Base-by-base conservation (phyloP, 495 filamentous ascomycete genomes). In the Beverwykella pulmonaria region DNA sequence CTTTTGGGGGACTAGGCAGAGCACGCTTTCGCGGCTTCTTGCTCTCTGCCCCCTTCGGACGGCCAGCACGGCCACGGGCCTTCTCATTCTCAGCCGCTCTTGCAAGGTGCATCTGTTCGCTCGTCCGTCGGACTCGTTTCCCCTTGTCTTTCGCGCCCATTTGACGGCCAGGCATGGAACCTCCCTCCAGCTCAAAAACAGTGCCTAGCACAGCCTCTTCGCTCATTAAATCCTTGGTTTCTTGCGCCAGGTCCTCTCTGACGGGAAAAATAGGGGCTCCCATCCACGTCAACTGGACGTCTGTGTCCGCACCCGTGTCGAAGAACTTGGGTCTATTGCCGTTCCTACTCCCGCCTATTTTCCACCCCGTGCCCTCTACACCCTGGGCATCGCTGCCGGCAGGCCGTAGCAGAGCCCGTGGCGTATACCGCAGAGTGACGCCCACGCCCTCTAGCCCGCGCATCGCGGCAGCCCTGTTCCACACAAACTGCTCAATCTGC, bases 371-470 rank as follows among this genome's bases (percentile, higher is more conserved):
- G 15, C 52, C 69, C 48, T 64, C 64, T 36, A 34, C 63, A 12
- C 44, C 62, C 34, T 63, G 52, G 17, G 52, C 49, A 36, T 39
- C 54, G 4, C 57, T 59, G 20, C 41, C 41, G 0, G 17, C n/a
- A 30, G 39, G 44, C 14, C 17, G 22, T 23, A 63, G 22, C 30
- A 65, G 10, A 17, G 69, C 68, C 0, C 67, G 69, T 34, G 29
- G 62, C 0, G 66, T 70, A 73, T 90, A 85, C 63, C 80, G 74
- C 53, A 81, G 76, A 53, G 82, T 83, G 23, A 91, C 86, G 0
- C 85, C 86, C 61, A 93, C 67, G 14, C 82, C 83, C 62, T 82
- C 83, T 47, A 93, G 74, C 7, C 90, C 90, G 59, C 87, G 75
- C 61, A 82, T 79, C 63, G 84, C 84, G 2, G 86, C 89, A 54